Base-by-base conservation (phyloP, 306 rosid genomes). In the Luffa acutangula region DNA sequence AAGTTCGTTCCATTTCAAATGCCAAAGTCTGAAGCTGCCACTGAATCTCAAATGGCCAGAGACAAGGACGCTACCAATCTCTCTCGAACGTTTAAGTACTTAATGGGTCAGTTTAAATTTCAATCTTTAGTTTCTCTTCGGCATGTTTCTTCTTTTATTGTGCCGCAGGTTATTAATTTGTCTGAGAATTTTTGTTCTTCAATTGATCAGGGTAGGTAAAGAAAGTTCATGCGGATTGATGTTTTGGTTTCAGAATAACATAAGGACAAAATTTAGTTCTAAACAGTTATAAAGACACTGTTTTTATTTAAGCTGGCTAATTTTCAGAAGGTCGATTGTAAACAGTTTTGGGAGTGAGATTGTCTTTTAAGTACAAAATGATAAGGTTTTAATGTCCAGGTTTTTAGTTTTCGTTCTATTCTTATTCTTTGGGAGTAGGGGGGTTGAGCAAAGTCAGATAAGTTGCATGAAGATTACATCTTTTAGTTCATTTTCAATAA, bases 71-170 rank as follows among this genome's bases (percentile, higher is more conserved):
- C 85, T 7, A 75, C 89, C 77, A 85, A 86, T 88, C 85, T 95
- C 46, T 89, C 98, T 58, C 97, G 88, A 80, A 92, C 97, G 78
- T 93, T 95, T 86, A 91, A 87, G 87, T 95, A 95, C 86, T 84
- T 91, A 51, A 67, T 95, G n/a, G 99, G 99, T 95, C 74, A 74
- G 87, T 45, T 17, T 33, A 53, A 4, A 25, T 10, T 6, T 34
- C 12, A 4, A 25, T 9, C 3, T 52, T 12, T 11, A 9, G 7
- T 73, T 21, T 49, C 12, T 41, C 36, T 18, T 14, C 41, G 74
- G 36, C 25, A 6, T 34, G n/a, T 64, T 6, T n/a, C 1, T 66
- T 21, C 53, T 43, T 17, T 43, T 25, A 13, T 21, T 48, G 42
- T 46, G 58, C 13, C 6, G 20, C 21, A 46, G 58, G 9, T 1